A percentile compares a stretch with the other conserved stretches of the same genome.
phyloP scores from a whole-genome alignment of 495 filamentous ascomycete genomes.

The Penicillium samsonianum region DNA sequence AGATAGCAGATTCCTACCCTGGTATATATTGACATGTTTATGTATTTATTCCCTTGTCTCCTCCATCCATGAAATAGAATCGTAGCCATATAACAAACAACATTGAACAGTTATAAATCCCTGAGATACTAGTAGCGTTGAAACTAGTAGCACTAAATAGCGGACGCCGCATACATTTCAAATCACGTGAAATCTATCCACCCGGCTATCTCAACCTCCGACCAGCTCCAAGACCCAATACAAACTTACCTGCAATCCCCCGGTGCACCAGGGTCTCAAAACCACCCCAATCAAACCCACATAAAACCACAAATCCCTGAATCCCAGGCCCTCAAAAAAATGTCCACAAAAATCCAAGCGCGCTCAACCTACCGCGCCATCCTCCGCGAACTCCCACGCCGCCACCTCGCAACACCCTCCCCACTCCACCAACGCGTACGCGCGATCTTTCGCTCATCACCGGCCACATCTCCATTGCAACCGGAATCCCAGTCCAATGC shows the following conservation, averaged over 20 bases:
- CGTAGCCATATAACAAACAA: too few relatives aligned
- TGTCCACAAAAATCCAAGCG: conserved; percentile 44
- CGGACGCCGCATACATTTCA: neutral
- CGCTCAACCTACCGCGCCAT: conserved; percentile 85
- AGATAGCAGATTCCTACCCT: conserved; percentile 16
- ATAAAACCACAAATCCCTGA: neutral
- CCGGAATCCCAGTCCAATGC: neutral
- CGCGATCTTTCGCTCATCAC: conserved; percentile 41
- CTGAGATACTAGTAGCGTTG: neutral
- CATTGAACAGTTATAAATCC: neutral
- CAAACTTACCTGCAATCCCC: neutral
- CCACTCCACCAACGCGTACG: conserved; percentile 63
- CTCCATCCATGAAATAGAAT: neutral
- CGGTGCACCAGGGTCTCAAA: conserved; percentile 1
- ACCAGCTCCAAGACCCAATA: neutral
- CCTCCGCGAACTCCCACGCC: conserved; percentile 86
- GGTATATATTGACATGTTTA: conserved; percentile 15
- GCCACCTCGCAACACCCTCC: conserved; percentile 55
- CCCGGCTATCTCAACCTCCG: conserved; percentile 3
- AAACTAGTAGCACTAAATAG: neutral
- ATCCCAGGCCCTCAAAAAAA: conserved; percentile 14
- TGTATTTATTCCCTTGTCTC: neutral
- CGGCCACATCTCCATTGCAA: conserved; percentile 16
- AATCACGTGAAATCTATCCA: neutral
- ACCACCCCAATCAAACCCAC: neutral